These are phyloP conservation scores for Boletus sp. DNA, from an alignment of 1,284 basidiomycete genomes.

Conservation along the genomic window DNA sequence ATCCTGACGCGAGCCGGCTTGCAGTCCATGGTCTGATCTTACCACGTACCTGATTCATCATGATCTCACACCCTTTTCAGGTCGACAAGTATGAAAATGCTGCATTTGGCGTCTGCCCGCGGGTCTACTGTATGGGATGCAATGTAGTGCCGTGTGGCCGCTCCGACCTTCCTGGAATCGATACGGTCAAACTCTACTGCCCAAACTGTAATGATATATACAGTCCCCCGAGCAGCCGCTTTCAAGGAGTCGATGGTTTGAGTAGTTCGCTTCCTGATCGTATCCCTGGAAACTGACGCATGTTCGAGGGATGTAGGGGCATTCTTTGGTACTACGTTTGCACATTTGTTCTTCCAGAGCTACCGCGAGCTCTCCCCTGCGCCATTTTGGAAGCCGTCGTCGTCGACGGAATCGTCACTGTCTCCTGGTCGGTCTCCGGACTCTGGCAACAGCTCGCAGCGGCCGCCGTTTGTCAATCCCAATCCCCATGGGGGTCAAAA, in stretches of 20 bases:
- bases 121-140: constrained; percentile 88
- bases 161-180: constrained; percentile 94
- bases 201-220: constrained; percentile 99
- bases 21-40: constrained; percentile 81
- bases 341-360: constrained; percentile 96
- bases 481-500: constrained; percentile 88
- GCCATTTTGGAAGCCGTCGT: constrained; percentile 74
- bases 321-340: constrained; percentile 98
- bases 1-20: constrained; percentile 93
- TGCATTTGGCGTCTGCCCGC: constrained; percentile 92
- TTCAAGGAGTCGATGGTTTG: constrained; percentile 93
- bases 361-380: constrained; percentile 89
- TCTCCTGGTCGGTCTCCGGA: constrained; percentile 47
- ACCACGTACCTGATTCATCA: constrained; percentile 12
- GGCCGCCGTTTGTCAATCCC: constrained; percentile 67
- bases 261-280: constrained; percentile 12
- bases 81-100: constrained; percentile 94
- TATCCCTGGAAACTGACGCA: constrained; percentile 13
- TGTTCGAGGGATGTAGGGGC: constrained; percentile 60
- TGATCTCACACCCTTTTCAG: constrained; percentile 42
- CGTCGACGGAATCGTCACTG: constrained; percentile 46
- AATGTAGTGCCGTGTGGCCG: constrained; percentile 95
- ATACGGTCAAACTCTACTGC: constrained; percentile 98
- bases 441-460: constrained; percentile 47
- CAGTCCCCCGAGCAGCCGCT: constrained; percentile 91